Evolutionary conservation across 805 yeast genomes (phyloP).

Genomic region (Barnettozyma vustinii): DNA sequence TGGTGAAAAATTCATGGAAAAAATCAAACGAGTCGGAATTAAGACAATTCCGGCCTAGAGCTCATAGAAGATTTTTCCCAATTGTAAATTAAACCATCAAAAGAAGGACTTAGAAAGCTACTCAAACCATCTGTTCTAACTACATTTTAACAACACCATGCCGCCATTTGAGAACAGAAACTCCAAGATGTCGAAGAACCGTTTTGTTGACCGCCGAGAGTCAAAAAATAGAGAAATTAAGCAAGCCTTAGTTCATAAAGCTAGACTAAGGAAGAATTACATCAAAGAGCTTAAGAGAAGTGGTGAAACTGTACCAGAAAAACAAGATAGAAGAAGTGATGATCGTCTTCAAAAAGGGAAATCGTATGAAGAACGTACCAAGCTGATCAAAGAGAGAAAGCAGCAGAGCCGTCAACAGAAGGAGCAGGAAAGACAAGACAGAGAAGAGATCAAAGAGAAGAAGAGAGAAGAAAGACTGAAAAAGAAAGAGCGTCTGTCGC

Average conservation of each 20-base stretch:
- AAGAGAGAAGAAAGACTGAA: slow-evolving; percentile 38
- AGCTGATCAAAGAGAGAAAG: slow-evolving; percentile 32
- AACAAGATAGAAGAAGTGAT: slow-evolving; percentile 17
- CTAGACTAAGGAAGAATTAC: slow-evolving; percentile 75
- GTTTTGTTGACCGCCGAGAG: slow-evolving; percentile 22
- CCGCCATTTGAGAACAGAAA: slow-evolving; percentile 5
- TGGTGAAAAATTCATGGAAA: slow-evolving; percentile 6
- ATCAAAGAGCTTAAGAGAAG: slow-evolving; percentile 73
- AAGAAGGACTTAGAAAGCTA: too few species aligned
- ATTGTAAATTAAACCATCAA: too few species aligned
- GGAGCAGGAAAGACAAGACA: slow-evolving; percentile 39
- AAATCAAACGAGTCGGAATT: not conserved
- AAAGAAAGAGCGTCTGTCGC: slow-evolving; percentile 40
- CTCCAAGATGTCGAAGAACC: slow-evolving; percentile 16
- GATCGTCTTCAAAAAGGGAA: slow-evolving; percentile 17
- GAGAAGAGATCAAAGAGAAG: slow-evolving; percentile 30
- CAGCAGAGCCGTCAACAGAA: slow-evolving; percentile 25
- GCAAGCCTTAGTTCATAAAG: slow-evolving; percentile 69
- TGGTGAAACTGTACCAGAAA: slow-evolving; percentile 52
- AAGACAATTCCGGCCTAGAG: not conserved
- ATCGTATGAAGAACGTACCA: slow-evolving; percentile 31
- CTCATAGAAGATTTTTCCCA: slow-evolving; percentile 9
- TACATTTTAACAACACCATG: not conserved
- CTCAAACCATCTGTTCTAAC: too few species aligned
- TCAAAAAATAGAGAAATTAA: slow-evolving; percentile 57